Evolutionary conservation across 2,329 filamentous ascomycete genomes (phyloP).

Genomic region (Didymella pomorum): DNA sequence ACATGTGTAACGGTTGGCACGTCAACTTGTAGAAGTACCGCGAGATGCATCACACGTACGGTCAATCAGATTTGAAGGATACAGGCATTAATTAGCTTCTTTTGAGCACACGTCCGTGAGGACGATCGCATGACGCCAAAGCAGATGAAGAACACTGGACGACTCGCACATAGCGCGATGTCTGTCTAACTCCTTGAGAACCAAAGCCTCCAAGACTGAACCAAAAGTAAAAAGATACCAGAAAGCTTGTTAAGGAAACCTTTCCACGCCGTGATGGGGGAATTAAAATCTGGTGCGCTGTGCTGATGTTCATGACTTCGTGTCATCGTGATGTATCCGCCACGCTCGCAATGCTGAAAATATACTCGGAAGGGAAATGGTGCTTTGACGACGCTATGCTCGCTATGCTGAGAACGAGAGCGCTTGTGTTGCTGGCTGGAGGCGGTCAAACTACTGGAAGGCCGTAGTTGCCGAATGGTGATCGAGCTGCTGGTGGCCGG

Average conservation of each 20-base stretch:
- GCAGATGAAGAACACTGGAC: conserved; percentile 12
- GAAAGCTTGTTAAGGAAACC: conserved; percentile 20
- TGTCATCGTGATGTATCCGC: conserved; percentile 45
- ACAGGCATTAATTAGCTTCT: conserved; percentile 39
- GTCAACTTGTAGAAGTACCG: neutral
- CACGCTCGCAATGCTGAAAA: conserved; percentile 47
- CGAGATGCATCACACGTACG: neutral
- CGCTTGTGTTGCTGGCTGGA: conserved; percentile 8
- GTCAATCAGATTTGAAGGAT: conserved; percentile 11
- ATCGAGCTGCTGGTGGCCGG: conserved; percentile 25
- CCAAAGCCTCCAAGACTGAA: conserved; percentile 21
- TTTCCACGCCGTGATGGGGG: conserved; percentile 23
- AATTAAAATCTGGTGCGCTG: conserved; percentile 33
- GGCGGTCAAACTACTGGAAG: conserved; percentile 29
- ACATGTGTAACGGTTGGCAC: neutral
- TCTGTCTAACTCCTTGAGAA: conserved; percentile 31
- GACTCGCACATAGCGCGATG: conserved; percentile 30
- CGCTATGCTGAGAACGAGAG: conserved; percentile 7
- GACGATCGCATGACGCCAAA: conserved; percentile 17
- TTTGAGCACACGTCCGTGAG: conserved; percentile 22
- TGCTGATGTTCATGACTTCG: conserved; percentile 47
- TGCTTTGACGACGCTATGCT: conserved; percentile 19
- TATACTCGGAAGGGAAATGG: conserved; percentile 36
- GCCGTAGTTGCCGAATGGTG: conserved; percentile 36
- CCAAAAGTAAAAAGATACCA: conserved; percentile 23